Evolutionary conservation across 352 stramenopile species (phyloP).

Genomic region (Albugo candida): DNA sequence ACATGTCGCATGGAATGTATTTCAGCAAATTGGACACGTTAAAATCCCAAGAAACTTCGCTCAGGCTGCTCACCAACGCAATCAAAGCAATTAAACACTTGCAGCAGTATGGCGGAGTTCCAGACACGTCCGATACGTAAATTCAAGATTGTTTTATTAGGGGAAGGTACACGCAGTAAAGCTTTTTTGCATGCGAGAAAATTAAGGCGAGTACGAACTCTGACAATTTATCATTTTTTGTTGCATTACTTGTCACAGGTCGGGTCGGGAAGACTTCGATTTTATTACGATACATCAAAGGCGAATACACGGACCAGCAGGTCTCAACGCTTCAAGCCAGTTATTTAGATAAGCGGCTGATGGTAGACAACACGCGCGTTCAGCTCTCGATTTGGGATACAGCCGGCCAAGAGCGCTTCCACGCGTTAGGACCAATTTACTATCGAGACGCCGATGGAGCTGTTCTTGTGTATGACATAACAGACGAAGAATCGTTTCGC

Average conservation of each 20-base stretch:
- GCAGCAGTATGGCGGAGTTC: neutral
- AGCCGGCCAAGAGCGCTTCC: constrained; percentile 75
- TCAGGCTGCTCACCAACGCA: no score
- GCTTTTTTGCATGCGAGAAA: neutral
- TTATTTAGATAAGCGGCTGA: constrained; percentile 83
- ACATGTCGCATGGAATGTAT: no score
- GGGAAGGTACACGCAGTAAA: constrained; percentile 30
- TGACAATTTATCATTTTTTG: neutral
- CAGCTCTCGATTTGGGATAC: constrained; percentile 78
- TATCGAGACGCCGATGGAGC: constrained; percentile 79
- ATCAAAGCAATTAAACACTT: no score
- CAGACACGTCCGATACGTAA: constrained; percentile 31
- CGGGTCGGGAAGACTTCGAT: constrained; percentile 92
- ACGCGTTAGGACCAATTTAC: constrained; percentile 76
- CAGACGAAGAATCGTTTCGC: constrained; percentile 78
- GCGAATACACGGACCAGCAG: constrained; percentile 84
- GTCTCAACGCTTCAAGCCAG: constrained; percentile 85
- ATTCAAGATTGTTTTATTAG: constrained; percentile 71
- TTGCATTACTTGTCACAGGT: constrained; percentile 18
- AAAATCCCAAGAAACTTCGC: no score
- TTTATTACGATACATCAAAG: constrained; percentile 84
- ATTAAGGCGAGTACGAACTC: neutral
- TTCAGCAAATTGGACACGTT: no score
- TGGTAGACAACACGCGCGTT: constrained; percentile 64
- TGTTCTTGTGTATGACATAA: constrained; percentile 86